Evolutionary conservation across 495 filamentous ascomycete genomes (phyloP).

Genomic region (Xylaria intraflava): DNA sequence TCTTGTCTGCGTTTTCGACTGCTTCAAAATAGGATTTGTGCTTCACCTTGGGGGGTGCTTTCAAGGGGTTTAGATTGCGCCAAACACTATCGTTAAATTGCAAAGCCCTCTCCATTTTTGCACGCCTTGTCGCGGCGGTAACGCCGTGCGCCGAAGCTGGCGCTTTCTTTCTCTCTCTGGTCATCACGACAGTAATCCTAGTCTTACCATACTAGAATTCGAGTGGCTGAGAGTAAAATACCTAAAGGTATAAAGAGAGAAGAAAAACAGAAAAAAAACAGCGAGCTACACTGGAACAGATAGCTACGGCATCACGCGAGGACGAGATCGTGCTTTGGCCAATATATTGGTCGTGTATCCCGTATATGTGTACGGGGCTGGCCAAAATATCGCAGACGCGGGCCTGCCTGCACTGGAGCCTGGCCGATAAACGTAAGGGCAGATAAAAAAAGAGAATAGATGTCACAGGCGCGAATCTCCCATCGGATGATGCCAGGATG

Average conservation of each 20-base stretch:
- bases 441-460: constrained; percentile 1
- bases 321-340: constrained; percentile 9
- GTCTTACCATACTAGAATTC: constrained; percentile 24
- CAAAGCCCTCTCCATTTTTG: constrained; percentile 20
- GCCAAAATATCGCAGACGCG: constrained; percentile 4
- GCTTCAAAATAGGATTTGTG: constrained; percentile 50
- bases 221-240: constrained; percentile 14
- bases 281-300: constrained; percentile 17
- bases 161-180: constrained; percentile 26
- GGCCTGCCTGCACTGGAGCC: constrained; percentile 1
- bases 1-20: constrained; percentile 50
- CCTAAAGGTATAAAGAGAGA: constrained; percentile 14
- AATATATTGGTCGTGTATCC: constrained; percentile 2
- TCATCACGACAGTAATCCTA: constrained; percentile 25
- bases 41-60: constrained; percentile 35
- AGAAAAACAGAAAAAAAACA: constrained; percentile 3
- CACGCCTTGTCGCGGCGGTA: constrained; percentile 15
- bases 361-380: not conserved
- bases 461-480: constrained; percentile 8
- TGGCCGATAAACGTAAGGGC: not conserved
- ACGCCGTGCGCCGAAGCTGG: constrained; percentile 18
- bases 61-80: constrained; percentile 23
- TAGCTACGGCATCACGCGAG: constrained; percentile 17
- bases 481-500: not conserved
- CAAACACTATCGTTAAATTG: constrained; percentile 16